Base-by-base conservation (phyloP, 106 monocot genomes). In the Hemerocallis citrina region DNA sequence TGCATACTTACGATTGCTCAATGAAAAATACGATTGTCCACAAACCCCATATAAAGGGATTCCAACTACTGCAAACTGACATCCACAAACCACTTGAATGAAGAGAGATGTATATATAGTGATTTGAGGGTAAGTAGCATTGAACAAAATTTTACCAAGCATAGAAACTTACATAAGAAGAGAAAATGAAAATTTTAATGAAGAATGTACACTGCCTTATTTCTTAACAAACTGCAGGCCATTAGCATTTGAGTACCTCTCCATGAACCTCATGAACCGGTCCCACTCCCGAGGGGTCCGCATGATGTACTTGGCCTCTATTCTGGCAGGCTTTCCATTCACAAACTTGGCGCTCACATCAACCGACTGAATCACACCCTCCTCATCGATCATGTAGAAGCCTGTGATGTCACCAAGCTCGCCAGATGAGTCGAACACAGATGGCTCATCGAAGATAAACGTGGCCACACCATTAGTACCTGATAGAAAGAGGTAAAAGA, bases 241-340 rank as follows among this genome's bases (percentile, higher is more conserved):
- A 55, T 98, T 98, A 27, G 96, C 91, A 70, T 85, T 72, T 0
- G 96, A 87, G 67, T 98, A 98, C 74, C 96, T 81, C 75, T 98
- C 96, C 96, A 98, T 98, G 51, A 98, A 98, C 68, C 88, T 84
- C 96, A 98, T 98, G 76, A 98, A 98, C 48, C 96, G 68, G 69
- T 98, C 91, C 96, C 96, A 98, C 4, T 84, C 91, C 35, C 55
- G 34, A 7, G 91, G 77, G 34, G 30, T 92, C 35, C 96, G 57
- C 96, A 98, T 98, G 0, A 88, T 72, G 46, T 98, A 85, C 60
- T 91, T 98, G 45, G 96, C 91, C 59, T 98, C 96, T 52, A 98
- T 85, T 24, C 27, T 77, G 6, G 96, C 65, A 9, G 96, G 96
- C 62, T 85, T 98, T 13, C 96, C 96, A 55, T 98, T 92, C 11